Percentiles rank a stretch among this genome's conserved stretches.
These are phyloP conservation scores for Parmelia sp. DNA, from an alignment of 495 filamentous ascomycete species.

Conservation along the genomic window DNA sequence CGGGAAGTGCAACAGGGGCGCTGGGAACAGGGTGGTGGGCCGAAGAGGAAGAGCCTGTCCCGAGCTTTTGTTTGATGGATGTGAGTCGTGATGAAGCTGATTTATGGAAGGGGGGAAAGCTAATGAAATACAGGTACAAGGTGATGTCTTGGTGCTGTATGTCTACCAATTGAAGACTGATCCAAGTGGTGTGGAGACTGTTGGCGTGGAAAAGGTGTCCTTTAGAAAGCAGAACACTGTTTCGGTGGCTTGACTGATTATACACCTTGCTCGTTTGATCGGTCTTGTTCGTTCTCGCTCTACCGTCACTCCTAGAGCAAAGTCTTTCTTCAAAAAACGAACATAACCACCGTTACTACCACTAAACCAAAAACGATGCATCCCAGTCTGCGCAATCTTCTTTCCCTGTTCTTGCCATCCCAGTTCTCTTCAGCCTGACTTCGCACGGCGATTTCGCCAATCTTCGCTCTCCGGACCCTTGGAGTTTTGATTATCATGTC, in stretches of 20 bases:
- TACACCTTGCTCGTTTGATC: not conserved
- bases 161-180: slow-evolving; percentile 95
- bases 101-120: slow-evolving; percentile 2
- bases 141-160: slow-evolving; percentile 92
- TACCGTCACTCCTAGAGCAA: not conserved
- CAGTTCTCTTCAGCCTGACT: slow-evolving; percentile 6
- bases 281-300: not conserved
- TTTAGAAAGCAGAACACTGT: slow-evolving; percentile 69
- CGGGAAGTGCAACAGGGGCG: slow-evolving; percentile 87
- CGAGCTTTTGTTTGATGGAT: slow-evolving; percentile 99
- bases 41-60: slow-evolving; percentile 74
- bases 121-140: slow-evolving; percentile 69
- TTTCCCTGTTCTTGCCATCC: not conserved
- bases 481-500: slow-evolving; percentile 11
- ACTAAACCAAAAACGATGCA: slow-evolving; percentile 7
- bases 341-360: slow-evolving; percentile 11
- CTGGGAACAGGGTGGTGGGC: slow-evolving; percentile 65
- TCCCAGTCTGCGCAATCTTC: slow-evolving; percentile 5
- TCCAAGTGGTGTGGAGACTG: slow-evolving; percentile 79
- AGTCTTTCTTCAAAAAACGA: slow-evolving; percentile 1
- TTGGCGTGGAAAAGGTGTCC: slow-evolving; percentile 95
- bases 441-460: slow-evolving; percentile 12
- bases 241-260: slow-evolving; percentile 20
- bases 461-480: slow-evolving; percentile 15
- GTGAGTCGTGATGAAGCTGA: slow-evolving; percentile 49